phyloP scores from a whole-genome alignment of 805 yeast genomes.

The Candida krabiensis region DNA sequence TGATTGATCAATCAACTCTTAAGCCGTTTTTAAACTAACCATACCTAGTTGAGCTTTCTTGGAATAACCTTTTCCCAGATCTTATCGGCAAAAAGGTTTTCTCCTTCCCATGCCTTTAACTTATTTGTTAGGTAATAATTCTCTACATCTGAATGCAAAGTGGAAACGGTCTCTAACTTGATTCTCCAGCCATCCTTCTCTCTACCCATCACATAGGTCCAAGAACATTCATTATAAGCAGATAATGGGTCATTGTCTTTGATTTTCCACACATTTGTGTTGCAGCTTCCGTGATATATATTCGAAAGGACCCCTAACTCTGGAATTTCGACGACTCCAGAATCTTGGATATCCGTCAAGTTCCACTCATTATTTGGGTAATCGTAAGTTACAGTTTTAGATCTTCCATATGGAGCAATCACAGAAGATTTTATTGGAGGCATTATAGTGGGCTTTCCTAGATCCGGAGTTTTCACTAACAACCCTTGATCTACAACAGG shows the following conservation, averaged over 20 bases:
- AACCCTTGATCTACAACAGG: slow-evolving; percentile 28
- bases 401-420: slow-evolving; percentile 26
- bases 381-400: slow-evolving; percentile 30
- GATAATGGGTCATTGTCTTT: slow-evolving; percentile 39
- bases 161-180: slow-evolving; percentile 33
- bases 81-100: slow-evolving; percentile 32
- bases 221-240: slow-evolving; percentile 38
- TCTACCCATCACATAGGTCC: slow-evolving; percentile 44
- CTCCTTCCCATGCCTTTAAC: slow-evolving; percentile 37
- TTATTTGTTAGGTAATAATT: slow-evolving; percentile 35
- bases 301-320: slow-evolving; percentile 35
- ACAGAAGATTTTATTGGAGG: slow-evolving; percentile 29
- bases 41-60: slow-evolving; percentile 31
- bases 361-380: slow-evolving; percentile 36
- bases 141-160: slow-evolving; percentile 32
- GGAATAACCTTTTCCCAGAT: slow-evolving; percentile 36
- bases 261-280: slow-evolving; percentile 39
- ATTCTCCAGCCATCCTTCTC: slow-evolving; percentile 39
- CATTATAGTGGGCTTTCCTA: slow-evolving; percentile 32
- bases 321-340: slow-evolving; percentile 36
- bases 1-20: too few relatives aligned
- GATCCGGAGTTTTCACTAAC: slow-evolving; percentile 23
- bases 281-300: slow-evolving; percentile 40
- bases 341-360: slow-evolving; percentile 35
- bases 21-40: too few relatives aligned